Evolutionary conservation across 1,284 basidiomycete species (phyloP).

Genomic region (Taiwanofungus camphoratus): DNA sequence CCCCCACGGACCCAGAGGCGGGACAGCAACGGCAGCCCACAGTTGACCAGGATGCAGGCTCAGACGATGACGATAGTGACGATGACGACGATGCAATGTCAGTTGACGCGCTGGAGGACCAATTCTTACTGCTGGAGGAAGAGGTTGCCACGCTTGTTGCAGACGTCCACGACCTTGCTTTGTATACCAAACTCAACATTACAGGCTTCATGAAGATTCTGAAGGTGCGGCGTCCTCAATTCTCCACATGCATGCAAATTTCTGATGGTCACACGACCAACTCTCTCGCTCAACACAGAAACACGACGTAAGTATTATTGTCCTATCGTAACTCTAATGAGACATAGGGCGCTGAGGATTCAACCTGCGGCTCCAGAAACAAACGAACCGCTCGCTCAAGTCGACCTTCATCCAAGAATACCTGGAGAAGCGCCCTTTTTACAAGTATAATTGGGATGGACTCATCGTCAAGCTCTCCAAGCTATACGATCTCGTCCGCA

Average conservation of each 20-base stretch:
- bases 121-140: constrained; percentile 88
- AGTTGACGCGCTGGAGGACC: constrained; percentile 78
- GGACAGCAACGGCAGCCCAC: constrained; percentile 47
- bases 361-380: constrained; percentile 52
- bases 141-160: constrained; percentile 95
- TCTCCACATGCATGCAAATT: constrained; percentile 2
- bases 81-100: constrained; percentile 56
- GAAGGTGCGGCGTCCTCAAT: constrained; percentile 50
- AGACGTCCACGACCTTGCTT: constrained; percentile 95
- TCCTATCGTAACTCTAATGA: constrained; percentile 1
- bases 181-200: constrained; percentile 94
- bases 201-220: constrained; percentile 99
- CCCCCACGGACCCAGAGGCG: constrained; percentile 46
- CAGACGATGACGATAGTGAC: constrained; percentile 55
- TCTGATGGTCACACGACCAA: constrained; percentile 8
- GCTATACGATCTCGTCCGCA: constrained; percentile 93
- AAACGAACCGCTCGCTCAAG: constrained; percentile 63
- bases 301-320: constrained; percentile 61
- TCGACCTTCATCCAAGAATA: constrained; percentile 83
- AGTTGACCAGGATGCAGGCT: constrained; percentile 64
- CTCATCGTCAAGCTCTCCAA: constrained; percentile 97
- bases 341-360: background rate
- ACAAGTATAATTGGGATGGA: constrained; percentile 90
- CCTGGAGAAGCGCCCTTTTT: constrained; percentile 93
- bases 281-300: constrained; percentile 40